Conservation (phyloP, 257 asterid genomes). For the Verbascum thapsus region DNA sequence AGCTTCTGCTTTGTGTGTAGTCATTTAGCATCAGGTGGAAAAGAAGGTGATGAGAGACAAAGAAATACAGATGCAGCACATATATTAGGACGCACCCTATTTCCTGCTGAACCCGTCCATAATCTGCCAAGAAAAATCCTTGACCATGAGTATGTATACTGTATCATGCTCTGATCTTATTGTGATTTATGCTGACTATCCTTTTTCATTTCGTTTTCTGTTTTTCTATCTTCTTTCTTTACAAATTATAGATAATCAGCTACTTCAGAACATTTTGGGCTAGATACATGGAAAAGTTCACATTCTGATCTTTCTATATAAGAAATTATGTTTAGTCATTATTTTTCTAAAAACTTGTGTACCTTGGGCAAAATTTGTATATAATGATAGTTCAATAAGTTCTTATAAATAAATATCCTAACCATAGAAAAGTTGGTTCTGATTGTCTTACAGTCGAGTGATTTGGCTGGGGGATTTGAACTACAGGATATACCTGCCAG, state of each 20-base stretch:
- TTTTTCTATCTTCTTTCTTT: constrained; percentile 5
- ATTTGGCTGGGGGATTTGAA: constrained; percentile 76
- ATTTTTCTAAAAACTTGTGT: no score
- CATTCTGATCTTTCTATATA: neutral
- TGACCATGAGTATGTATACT: constrained; percentile 56
- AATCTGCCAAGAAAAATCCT: constrained; percentile 59
- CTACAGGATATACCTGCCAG: constrained; percentile 65
- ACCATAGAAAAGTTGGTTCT: constrained; percentile 30
- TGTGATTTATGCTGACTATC: constrained; percentile 4
- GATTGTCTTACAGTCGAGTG: constrained; percentile 47
- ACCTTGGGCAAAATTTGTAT: constrained; percentile 1
- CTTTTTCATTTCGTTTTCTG: neutral
- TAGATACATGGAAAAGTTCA: neutral
- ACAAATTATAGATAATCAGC: neutral
- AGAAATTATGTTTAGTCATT: neutral
- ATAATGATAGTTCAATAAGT: constrained; percentile 9
- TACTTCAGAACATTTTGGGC: neutral
- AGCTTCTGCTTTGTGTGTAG: constrained; percentile 65
- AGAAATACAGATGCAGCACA: constrained; percentile 55
- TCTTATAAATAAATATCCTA: constrained; percentile 19
- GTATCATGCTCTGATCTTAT: constrained; percentile 3
- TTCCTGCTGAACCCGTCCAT: constrained; percentile 43
- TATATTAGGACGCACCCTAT: constrained; percentile 49
- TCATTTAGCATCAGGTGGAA: constrained; percentile 64
- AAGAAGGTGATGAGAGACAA: constrained; percentile 53